phyloP scores from a whole-genome alignment of 202 grass and related monocot species.

The Brachypodium distachyon region DNA sequence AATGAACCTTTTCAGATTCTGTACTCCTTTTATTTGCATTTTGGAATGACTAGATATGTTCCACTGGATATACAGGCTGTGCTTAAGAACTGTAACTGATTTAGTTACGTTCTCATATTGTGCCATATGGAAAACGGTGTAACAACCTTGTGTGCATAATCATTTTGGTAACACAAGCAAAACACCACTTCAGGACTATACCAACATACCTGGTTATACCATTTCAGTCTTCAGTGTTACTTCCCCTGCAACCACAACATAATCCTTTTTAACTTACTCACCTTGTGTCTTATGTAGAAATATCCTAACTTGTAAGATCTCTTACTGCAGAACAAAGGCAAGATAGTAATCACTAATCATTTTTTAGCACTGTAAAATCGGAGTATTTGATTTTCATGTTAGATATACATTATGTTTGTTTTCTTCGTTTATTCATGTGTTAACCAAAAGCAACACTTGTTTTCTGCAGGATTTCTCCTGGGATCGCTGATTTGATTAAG shows the following conservation, averaged over 20 bases:
- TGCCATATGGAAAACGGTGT: not conserved
- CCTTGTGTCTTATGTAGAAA: not conserved
- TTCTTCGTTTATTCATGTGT: not conserved
- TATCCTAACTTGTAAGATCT: not conserved
- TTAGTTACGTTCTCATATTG: not conserved
- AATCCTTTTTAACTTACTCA: not conserved
- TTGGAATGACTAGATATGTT: not conserved
- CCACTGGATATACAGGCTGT: not conserved
- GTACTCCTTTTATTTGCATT: not conserved
- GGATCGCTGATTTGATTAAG: constrained; percentile 57
- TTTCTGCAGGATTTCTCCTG: constrained; percentile 75
- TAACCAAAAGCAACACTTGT: not conserved
- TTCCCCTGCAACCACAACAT: not conserved
- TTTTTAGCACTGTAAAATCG: not conserved
- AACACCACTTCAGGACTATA: not conserved
- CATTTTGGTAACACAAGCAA: not conserved
- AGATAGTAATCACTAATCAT: not conserved
- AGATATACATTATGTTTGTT: not conserved
- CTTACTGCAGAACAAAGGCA: not conserved
- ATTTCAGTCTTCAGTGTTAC: not conserved
- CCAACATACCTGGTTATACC: not conserved
- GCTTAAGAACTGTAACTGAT: not conserved
- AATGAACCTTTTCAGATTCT: not conserved
- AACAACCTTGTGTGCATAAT: not conserved
- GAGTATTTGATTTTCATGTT: not conserved